Conservation (phyloP, 1,284 basidiomycete species). For the Heterobasidion annosum region DNA sequence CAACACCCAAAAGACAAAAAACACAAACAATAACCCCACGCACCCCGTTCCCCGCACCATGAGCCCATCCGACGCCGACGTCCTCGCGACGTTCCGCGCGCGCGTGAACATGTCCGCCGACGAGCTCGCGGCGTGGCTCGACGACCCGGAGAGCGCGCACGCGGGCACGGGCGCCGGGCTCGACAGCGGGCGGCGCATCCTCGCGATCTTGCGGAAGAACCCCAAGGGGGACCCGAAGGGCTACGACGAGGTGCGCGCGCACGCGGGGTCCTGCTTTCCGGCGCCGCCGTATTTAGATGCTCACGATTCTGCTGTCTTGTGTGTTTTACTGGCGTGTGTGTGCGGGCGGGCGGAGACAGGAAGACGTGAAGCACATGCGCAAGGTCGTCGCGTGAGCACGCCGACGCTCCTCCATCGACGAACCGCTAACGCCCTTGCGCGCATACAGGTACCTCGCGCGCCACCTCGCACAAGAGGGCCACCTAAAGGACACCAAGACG, state of each 20-base stretch:
- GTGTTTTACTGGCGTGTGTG: too few species aligned
- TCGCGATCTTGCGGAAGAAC: constrained; percentile 26
- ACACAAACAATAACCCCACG: too few species aligned
- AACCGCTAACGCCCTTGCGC: too few species aligned
- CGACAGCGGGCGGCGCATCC: constrained; percentile 25
- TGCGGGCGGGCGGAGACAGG: constrained; percentile 9
- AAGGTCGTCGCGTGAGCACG: constrained; percentile 24
- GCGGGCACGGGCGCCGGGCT: constrained; percentile 26
- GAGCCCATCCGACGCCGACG: constrained; percentile 19
- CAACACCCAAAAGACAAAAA: too few species aligned
- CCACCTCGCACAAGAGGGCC: constrained; percentile 25
- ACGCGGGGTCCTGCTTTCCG: not conserved
- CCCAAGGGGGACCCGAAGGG: constrained; percentile 20
- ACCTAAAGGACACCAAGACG: constrained; percentile 26
- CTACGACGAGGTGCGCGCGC: constrained; percentile 20
- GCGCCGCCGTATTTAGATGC: too few species aligned
- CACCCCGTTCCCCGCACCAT: constrained; percentile 4
- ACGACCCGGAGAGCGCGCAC: constrained; percentile 21
- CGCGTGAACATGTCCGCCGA: constrained; percentile 26
- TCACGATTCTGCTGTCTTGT: too few species aligned
- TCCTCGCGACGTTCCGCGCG: constrained; percentile 18
- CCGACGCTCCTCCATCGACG: too few species aligned
- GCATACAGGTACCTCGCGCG: constrained; percentile 19
- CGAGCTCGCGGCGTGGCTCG: constrained; percentile 24
- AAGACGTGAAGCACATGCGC: constrained; percentile 26